A percentile compares a stretch with the other conserved stretches of the same genome.
These are phyloP conservation scores for Debaryomyces coudertii DNA, from an alignment of 1,139 yeast species.

Conservation along the genomic window DNA sequence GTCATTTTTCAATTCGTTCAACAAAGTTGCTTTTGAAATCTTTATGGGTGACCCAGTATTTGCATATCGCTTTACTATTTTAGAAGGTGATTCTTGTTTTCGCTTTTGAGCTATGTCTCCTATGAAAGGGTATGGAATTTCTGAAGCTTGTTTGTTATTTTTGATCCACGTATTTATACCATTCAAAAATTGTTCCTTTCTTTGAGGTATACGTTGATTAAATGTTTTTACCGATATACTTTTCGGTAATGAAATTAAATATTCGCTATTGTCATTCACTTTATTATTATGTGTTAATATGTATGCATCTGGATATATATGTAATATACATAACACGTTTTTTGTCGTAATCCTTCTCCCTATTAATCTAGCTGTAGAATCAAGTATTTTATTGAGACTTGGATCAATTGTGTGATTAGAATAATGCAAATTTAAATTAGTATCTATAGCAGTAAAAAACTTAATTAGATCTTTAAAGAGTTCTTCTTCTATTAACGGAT, in stretches of 20 bases:
- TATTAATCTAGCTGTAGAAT: slow-evolving; percentile 24
- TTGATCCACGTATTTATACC: slow-evolving; percentile 64
- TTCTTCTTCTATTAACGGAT: not conserved
- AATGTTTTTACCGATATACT: slow-evolving; percentile 1
- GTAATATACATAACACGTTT: slow-evolving; percentile 23
- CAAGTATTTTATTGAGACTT: slow-evolving; percentile 21
- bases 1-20: slow-evolving; percentile 30
- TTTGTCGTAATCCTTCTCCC: slow-evolving; percentile 19
- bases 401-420: slow-evolving; percentile 32
- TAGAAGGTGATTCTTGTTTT: slow-evolving; percentile 5
- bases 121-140: not conserved
- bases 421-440: slow-evolving; percentile 28
- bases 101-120: slow-evolving; percentile 1
- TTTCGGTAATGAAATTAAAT: slow-evolving; percentile 8
- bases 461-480: slow-evolving; percentile 7
- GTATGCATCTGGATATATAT: slow-evolving; percentile 21
- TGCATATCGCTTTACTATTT: slow-evolving; percentile 19
- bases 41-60: slow-evolving; percentile 17
- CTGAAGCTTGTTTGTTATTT: slow-evolving; percentile 25
- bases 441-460: slow-evolving; percentile 28
- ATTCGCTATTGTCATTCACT: not conserved
- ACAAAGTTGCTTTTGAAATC: slow-evolving; percentile 11
- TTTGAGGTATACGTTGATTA: slow-evolving; percentile 36
- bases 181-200: slow-evolving; percentile 55
- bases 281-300: slow-evolving; percentile 13